A percentile compares a stretch with the other conserved stretches of the same genome.
phyloP scores from a whole-genome alignment of 169 alveolate genomes.

The Plasmodium falciparum region DNA sequence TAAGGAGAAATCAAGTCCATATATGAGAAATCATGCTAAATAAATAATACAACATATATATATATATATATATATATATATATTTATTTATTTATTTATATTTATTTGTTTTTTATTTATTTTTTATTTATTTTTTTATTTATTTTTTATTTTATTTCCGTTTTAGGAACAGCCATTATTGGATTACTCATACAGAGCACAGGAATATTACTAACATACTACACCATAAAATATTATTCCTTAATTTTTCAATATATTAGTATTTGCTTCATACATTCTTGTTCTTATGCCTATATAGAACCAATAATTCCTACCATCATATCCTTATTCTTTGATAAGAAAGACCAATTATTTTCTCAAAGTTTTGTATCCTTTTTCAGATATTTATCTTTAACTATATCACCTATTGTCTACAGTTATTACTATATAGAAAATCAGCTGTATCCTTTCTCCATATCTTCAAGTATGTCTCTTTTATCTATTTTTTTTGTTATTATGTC shows the following conservation, averaged over 20 bases:
- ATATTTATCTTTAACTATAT: slow-evolving; percentile 74
- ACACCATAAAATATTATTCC: slow-evolving; percentile 59
- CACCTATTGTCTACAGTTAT: slow-evolving; percentile 74
- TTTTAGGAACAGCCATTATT: slow-evolving; percentile 66
- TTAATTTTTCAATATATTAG: slow-evolving; percentile 76
- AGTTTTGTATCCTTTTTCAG: slow-evolving; percentile 77
- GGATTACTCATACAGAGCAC: slow-evolving; percentile 63
- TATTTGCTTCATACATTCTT: slow-evolving; percentile 76
- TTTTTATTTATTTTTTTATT: slow-evolving; percentile 2
- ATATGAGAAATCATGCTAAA: too few relatives aligned
- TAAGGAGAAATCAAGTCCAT: too few relatives aligned
- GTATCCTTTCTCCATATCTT: slow-evolving; percentile 72
- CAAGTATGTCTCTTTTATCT: slow-evolving; percentile 64
- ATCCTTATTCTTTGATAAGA: slow-evolving; percentile 73
- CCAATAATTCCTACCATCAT: slow-evolving; percentile 77
- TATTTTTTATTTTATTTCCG: not conserved
- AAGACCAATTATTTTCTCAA: slow-evolving; percentile 74
- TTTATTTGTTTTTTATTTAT: not conserved
- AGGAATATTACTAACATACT: slow-evolving; percentile 64
- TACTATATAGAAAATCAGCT: slow-evolving; percentile 72
- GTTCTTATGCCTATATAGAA: slow-evolving; percentile 77
- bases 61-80: not conserved
- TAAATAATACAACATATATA: too few relatives aligned
- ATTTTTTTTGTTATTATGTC: slow-evolving; percentile 73
- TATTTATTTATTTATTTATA: not conserved